Conservation (phyloP, 306 rosid genomes). For the Luffa acutangula region DNA sequence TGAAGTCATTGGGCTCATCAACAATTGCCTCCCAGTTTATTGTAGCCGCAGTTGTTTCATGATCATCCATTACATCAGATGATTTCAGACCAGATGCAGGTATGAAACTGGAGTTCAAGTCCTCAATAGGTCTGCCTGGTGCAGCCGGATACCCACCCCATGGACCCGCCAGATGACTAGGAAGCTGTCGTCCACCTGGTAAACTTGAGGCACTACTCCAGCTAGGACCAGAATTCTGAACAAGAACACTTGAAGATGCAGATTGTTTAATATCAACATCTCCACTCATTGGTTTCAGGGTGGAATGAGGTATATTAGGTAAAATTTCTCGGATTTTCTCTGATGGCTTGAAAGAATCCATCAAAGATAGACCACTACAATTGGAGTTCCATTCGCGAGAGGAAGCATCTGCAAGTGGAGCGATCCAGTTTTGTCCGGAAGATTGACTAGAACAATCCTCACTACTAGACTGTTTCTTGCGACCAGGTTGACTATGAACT, state of each 20-base stretch:
- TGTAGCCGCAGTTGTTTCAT: conserved; percentile 29
- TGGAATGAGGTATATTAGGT: conserved; percentile 19
- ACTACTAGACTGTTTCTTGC: conserved; percentile 49
- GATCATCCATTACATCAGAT: conserved; percentile 21
- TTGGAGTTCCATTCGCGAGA: conserved; percentile 35
- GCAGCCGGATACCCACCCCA: conserved; percentile 33
- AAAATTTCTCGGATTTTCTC: conserved; percentile 17
- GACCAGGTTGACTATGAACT: conserved; percentile 30
- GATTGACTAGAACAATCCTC: conserved; percentile 71
- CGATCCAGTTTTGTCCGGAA: conserved; percentile 56
- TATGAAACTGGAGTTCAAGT: conserved; percentile 46
- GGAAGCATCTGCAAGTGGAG: conserved; percentile 26
- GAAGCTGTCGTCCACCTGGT: conserved; percentile 25
- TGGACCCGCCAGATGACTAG: conserved; percentile 23
- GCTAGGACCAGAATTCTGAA: conserved; percentile 39
- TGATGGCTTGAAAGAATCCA: conserved; percentile 25
- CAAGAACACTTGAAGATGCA: conserved; percentile 27
- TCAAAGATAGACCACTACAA: conserved; percentile 23
- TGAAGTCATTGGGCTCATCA: conserved; percentile 56
- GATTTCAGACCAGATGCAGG: conserved; percentile 41
- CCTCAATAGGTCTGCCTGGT: conserved; percentile 39
- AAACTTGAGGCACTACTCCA: conserved; percentile 55
- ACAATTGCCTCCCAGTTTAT: conserved; percentile 64
- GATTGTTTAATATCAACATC: conserved; percentile 23
- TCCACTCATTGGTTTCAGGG: conserved; percentile 1